Evolutionary conservation across 2,329 filamentous ascomycete species (phyloP), one percentile per base, ranked within the genome.

Genomic region (Fragosphaeria purpurea): DNA sequence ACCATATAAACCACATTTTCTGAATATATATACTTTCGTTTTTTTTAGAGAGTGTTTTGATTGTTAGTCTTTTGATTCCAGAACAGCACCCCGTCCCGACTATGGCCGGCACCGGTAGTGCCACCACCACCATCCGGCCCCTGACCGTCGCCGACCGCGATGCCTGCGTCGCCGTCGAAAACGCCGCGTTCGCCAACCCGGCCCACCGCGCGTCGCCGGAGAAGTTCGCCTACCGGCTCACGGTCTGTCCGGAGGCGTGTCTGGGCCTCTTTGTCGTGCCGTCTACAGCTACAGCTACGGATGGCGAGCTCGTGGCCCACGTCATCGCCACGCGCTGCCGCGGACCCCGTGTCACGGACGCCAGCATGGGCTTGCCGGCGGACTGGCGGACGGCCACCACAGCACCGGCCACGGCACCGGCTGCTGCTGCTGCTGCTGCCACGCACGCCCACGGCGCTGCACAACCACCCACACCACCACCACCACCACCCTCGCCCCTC

Each of bases 141-240:
- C 74, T 96, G 47, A 86, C 79, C 41, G 66, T 77, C 45, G 77
- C 76, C 32, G 82, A 88, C 59, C 63, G 84, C 46, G 79, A 83
- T 35, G 79, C 77, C 7, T 77, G 75, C 55, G 63, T 77, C 31
- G 70, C 70, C 6, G 66, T 82, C 35, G 79, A 82, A 61, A 71
- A 75, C 52, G 70, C 73, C 9, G 75, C 78, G 5, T 78, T 80
- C 54, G 58, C 66, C 12, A 62, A 79, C 49, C 69, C 72, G 31
- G 62, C 63, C 42, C 71, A 80, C 57, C 68, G 76, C 44, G 72
- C 74, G 48, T 69, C 70, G 4, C 69, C 65, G 44, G 76, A 80
- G 50, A 79, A 80, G 72, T 80, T 93, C 61, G 70, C 77, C 51
- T 94, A 94, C 67, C 85, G 88, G 54, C 77, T 95, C 32, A 77